phyloP scores from a whole-genome alignment of 768 basidiomycete genomes.

The Hemileccinum rubropunctum region DNA sequence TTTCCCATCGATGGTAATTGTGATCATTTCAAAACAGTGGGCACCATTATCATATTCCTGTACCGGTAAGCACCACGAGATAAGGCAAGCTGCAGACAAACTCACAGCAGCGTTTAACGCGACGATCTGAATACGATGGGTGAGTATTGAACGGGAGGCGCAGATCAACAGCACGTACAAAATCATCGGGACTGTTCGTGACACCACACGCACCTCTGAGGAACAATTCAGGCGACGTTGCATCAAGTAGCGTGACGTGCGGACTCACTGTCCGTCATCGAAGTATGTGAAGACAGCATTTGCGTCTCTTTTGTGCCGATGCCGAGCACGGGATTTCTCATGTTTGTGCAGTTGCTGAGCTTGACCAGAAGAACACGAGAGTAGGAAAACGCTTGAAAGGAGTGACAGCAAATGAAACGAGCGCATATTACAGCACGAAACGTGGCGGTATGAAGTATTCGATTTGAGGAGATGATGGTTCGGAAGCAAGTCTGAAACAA shows the following conservation, averaged over 20 bases:
- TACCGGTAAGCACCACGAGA: background rate
- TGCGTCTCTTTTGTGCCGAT: slow-evolving; percentile 18
- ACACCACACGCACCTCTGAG: slow-evolving; percentile 42
- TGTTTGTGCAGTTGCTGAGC: slow-evolving; percentile 12
- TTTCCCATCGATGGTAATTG: slow-evolving; percentile 39
- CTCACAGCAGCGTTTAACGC: slow-evolving; percentile 41
- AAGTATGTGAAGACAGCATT: slow-evolving; percentile 28
- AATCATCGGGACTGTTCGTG: slow-evolving; percentile 23
- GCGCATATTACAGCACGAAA: slow-evolving; percentile 23
- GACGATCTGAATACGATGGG: slow-evolving; percentile 40
- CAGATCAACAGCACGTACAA: slow-evolving; percentile 16
- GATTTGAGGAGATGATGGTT: background rate
- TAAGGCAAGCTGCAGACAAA: background rate
- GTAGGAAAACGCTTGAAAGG: slow-evolving; percentile 18
- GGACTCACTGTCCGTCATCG: slow-evolving; percentile 23
- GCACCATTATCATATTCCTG: slow-evolving; percentile 41
- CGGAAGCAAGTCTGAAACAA: background rate
- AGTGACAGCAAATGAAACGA: slow-evolving; percentile 25
- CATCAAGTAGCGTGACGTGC: background rate
- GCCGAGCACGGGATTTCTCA: slow-evolving; percentile 9
- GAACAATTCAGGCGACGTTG: slow-evolving; percentile 2
- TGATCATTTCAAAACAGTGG: slow-evolving; percentile 45
- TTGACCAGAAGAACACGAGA: slow-evolving; percentile 9
- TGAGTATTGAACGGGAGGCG: background rate
- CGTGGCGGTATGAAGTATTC: background rate